phyloP scores from a whole-genome alignment of 2,329 filamentous ascomycete species.

The Fonsecaea nubica region DNA sequence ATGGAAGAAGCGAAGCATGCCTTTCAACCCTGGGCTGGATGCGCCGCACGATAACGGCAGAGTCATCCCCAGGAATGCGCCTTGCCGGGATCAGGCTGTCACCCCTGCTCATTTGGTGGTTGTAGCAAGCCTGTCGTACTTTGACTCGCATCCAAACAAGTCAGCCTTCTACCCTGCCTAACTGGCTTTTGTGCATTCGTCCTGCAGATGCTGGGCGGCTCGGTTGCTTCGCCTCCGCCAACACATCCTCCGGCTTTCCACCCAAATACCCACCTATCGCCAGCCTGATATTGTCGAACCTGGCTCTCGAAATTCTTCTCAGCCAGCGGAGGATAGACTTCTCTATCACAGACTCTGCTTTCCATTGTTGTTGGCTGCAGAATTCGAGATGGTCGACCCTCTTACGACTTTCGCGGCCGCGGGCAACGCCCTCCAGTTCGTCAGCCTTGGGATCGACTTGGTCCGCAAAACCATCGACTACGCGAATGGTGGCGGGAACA shows the following conservation, averaged over 20 bases:
- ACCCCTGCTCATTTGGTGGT: neutral
- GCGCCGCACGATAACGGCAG: neutral
- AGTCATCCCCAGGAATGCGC: neutral
- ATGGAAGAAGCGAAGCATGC: neutral
- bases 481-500: neutral
- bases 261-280: too few species aligned
- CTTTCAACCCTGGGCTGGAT: neutral
- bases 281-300: neutral
- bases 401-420: slow-evolving; percentile 6
- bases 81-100: neutral
- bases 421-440: slow-evolving; percentile 11
- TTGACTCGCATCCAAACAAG: neutral
- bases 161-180: neutral
- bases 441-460: neutral
- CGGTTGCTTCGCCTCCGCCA: neutral
- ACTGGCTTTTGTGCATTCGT: neutral
- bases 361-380: neutral
- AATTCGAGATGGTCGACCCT: neutral
- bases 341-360: neutral
- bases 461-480: slow-evolving; percentile 1
- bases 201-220: neutral
- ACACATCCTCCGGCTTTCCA: neutral
- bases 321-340: neutral
- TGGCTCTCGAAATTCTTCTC: neutral
- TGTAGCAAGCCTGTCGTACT: neutral